phyloP scores from a whole-genome alignment of 2,329 filamentous ascomycete species.

The Cryoendolithus antarcticus region DNA sequence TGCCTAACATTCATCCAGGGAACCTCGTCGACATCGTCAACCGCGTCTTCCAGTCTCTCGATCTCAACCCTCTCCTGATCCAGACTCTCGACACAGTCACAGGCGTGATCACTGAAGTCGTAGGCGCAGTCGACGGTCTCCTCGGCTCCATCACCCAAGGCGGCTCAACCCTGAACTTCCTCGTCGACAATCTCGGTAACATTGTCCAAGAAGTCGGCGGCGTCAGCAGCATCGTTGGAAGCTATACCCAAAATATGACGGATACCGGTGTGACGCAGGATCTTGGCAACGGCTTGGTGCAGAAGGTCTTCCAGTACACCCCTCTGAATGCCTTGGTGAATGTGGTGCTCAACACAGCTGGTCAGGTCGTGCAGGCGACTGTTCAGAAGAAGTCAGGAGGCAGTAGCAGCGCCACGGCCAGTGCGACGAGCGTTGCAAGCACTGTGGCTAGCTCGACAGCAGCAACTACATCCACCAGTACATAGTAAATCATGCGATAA shows the following conservation, averaged over 20 bases:
- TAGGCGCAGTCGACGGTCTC: constrained; percentile 39
- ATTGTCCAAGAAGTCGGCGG: constrained; percentile 48
- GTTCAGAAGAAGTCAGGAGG: constrained; percentile 19
- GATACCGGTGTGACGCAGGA: constrained; percentile 21
- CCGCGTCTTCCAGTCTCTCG: constrained; percentile 45
- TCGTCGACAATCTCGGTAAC: constrained; percentile 49
- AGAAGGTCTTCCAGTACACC: constrained; percentile 41
- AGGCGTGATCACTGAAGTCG: constrained; percentile 12
- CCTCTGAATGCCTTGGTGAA: constrained; percentile 41
- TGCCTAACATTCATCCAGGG: constrained; percentile 19
- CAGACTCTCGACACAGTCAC: constrained; percentile 44
- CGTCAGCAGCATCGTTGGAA: constrained; percentile 43
- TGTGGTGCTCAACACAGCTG: constrained; percentile 43
- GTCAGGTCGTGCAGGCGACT: constrained; percentile 42
- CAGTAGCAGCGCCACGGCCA: constrained; percentile 3
- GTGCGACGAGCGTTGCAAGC: not conserved
- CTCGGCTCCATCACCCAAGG: constrained; percentile 48
- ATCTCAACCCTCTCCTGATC: constrained; percentile 42
- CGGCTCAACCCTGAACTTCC: constrained; percentile 31
- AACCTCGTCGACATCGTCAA: constrained; percentile 51
- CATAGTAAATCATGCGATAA: no score
- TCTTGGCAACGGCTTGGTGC: constrained; percentile 31
- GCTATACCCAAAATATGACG: constrained; percentile 49
- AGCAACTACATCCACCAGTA: no score
- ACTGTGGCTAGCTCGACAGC: constrained; percentile 3